These are phyloP conservation scores for Austroboletus eburneus DNA, from an alignment of 768 basidiomycete species.

Conservation along the genomic window DNA sequence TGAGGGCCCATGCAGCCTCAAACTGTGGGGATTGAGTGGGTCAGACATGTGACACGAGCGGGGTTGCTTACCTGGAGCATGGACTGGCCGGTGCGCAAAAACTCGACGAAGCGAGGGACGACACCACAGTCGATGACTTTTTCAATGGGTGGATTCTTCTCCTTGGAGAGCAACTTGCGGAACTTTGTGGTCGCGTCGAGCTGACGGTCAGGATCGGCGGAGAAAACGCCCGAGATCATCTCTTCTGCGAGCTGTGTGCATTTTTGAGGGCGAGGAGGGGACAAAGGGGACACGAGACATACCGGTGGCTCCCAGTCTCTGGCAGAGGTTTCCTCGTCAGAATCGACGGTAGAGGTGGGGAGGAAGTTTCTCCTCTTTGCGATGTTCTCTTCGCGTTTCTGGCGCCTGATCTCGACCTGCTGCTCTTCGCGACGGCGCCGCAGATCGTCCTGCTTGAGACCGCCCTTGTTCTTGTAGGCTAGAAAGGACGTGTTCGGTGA, in stretches of 20 bases:
- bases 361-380: conserved; percentile 96
- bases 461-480: conserved; percentile 92
- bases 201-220: conserved; percentile 86
- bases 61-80: conserved; percentile 70
- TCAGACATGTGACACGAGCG: conserved; percentile 4
- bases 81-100: conserved; percentile 72
- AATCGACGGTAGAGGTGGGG: conserved; percentile 68
- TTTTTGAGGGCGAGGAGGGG: conserved; percentile 9
- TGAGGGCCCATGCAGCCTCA: conserved; percentile 96
- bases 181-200: conserved; percentile 97
- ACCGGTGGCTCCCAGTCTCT: conserved; percentile 79
- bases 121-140: conserved; percentile 97
- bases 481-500: conserved; percentile 37
- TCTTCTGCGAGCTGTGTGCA: conserved; percentile 69
- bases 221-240: conserved; percentile 92
- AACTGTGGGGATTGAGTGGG: conserved; percentile 49
- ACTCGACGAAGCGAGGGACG: conserved; percentile 95
- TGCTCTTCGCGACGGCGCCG: conserved; percentile 96
- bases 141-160: conserved; percentile 99
- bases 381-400: conserved; percentile 98
- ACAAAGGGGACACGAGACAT: conserved; percentile 8
- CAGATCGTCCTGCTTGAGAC: conserved; percentile 87
- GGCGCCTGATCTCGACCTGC: conserved; percentile 97
- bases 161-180: conserved; percentile 97
- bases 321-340: conserved; percentile 82